Percentiles rank a stretch among this genome's conserved stretches.
Evolutionary conservation across 371 early-diverging fungal species (phyloP).

Genomic region (Umbelopsis sp.): DNA sequence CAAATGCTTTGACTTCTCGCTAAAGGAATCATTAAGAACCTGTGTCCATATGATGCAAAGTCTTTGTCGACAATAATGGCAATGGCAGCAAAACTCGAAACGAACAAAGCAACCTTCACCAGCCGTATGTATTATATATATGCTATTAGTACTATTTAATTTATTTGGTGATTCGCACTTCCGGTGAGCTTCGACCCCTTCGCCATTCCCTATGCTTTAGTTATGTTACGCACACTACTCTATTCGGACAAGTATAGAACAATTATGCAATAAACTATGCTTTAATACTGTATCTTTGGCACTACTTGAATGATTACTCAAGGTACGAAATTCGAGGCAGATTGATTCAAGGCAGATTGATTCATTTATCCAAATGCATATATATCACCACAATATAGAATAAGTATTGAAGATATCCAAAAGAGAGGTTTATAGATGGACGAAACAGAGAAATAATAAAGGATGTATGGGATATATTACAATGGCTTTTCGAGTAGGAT

Average conservation of each 20-base stretch:
- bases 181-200: neutral
- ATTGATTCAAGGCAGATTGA: too few species aligned
- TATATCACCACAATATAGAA: too few species aligned
- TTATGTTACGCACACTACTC: neutral
- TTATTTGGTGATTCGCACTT: neutral
- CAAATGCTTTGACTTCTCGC: neutral
- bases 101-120: too few species aligned
- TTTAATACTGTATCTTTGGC: neutral
- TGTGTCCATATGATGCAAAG: constrained; percentile 13
- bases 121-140: too few species aligned
- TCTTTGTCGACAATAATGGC: neutral
- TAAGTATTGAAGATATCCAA: too few species aligned
- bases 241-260: neutral
- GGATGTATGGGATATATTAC: too few species aligned
- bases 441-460: too few species aligned
- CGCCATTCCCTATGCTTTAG: neutral
- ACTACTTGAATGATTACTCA: too few species aligned
- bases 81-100: neutral
- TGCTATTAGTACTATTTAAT: neutral
- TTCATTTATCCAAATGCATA: too few species aligned
- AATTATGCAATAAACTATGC: neutral
- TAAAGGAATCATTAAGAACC: neutral
- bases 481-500: too few species aligned
- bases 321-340: too few species aligned
- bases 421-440: too few species aligned